phyloP scores from a whole-genome alignment of 2,329 filamentous ascomycete species.

The Pyricularia grisea region DNA sequence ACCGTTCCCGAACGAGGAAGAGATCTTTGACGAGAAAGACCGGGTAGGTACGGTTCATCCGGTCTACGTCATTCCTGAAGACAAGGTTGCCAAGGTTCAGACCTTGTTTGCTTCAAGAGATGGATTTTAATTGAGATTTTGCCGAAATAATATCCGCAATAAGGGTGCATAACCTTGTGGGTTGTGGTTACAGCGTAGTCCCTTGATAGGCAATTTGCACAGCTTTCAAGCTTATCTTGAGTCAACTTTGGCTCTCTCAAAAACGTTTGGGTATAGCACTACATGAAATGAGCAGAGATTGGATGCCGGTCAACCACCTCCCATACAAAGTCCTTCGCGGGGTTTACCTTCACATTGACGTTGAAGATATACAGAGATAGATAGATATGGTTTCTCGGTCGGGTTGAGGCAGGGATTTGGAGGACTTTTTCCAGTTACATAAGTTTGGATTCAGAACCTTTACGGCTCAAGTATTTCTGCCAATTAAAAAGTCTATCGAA shows the following conservation, averaged over 20 bases:
- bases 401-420: background rate
- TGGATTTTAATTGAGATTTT: conserved; percentile 33
- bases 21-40: conserved; percentile 64
- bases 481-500: too few relatives aligned
- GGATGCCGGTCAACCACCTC: background rate
- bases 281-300: background rate
- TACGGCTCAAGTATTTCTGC: background rate
- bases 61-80: conserved; percentile 73
- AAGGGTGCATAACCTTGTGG: background rate
- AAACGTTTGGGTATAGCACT: background rate
- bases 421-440: background rate
- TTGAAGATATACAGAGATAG: background rate
- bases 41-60: conserved; percentile 66
- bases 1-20: conserved; percentile 40
- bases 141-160: background rate
- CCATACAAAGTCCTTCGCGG: background rate
- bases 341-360: background rate
- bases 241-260: background rate
- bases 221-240: background rate
- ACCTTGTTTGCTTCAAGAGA: conserved; percentile 53
- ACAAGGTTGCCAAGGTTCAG: conserved; percentile 54
- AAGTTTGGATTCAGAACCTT: background rate
- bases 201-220: background rate
- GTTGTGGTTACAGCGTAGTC: background rate
- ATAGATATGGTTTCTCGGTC: background rate